Conservation (phyloP, 176 grass and related monocot species). For the Ensete ventricosum region DNA sequence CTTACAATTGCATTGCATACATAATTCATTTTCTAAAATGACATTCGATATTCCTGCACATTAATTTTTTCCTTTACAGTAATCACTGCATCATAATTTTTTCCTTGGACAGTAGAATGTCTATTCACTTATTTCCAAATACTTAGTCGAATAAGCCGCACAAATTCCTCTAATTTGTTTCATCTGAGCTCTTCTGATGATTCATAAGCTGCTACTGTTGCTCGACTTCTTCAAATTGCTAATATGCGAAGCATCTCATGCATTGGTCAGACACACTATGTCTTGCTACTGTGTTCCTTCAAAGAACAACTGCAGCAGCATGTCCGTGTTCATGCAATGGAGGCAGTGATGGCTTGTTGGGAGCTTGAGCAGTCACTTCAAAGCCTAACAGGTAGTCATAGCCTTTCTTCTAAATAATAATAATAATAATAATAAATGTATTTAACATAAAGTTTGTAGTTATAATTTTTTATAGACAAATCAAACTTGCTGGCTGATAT, state of each 20-base stretch:
- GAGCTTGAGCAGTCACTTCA: slow-evolving; percentile 97
- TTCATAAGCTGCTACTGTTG: background rate
- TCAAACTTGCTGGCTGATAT: too few species aligned
- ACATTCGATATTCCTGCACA: too few species aligned
- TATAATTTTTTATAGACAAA: background rate
- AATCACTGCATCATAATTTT: too few species aligned
- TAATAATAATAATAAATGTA: too few species aligned
- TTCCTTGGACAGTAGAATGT: too few species aligned
- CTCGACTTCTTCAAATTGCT: slow-evolving; percentile 1
- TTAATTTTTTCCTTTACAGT: too few species aligned
- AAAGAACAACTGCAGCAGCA: slow-evolving; percentile 97
- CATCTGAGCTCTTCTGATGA: background rate
- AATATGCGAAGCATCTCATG: background rate
- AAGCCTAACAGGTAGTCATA: slow-evolving; percentile 77
- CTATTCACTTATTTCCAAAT: too few species aligned
- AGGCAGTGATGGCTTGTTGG: slow-evolving; percentile 99
- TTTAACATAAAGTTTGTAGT: background rate
- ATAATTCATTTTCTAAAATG: too few species aligned
- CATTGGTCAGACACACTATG: slow-evolving; percentile 71
- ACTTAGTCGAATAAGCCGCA: too few species aligned
- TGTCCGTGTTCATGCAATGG: slow-evolving; percentile 98
- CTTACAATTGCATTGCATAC: too few species aligned
- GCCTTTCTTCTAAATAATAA: background rate
- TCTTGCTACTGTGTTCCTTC: slow-evolving; percentile 84
- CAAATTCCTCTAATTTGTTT: background rate